These are phyloP conservation scores for Hericium alpestre DNA, from an alignment of 768 basidiomycete species.

Conservation along the genomic window DNA sequence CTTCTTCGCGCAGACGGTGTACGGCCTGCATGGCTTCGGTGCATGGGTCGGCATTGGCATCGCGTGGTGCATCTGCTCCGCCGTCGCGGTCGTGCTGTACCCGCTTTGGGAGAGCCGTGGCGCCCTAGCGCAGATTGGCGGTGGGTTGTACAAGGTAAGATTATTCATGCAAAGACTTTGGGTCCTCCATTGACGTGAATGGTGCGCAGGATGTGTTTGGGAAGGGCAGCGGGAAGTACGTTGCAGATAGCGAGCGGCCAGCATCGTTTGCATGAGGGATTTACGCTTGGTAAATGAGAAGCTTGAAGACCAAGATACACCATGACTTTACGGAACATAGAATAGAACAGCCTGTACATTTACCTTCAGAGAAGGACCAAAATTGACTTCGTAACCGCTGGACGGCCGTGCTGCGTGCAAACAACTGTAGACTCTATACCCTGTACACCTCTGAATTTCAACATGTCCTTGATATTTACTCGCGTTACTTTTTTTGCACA, in stretches of 20 bases:
- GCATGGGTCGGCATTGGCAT: slow-evolving; percentile 80
- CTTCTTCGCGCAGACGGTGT: slow-evolving; percentile 77
- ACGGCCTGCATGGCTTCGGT: slow-evolving; percentile 49
- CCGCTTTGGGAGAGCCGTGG: slow-evolving; percentile 77
- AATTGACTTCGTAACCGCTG: too few species aligned
- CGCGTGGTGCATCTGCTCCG: slow-evolving; percentile 73
- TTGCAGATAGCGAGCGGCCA: background rate
- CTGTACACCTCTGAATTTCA: too few species aligned
- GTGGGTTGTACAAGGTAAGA: slow-evolving; percentile 56
- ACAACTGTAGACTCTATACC: too few species aligned
- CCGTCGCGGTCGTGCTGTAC: slow-evolving; percentile 68
- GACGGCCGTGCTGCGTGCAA: too few species aligned
- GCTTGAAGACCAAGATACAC: too few species aligned
- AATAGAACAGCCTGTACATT: too few species aligned
- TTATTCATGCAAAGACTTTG: background rate
- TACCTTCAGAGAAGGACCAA: too few species aligned
- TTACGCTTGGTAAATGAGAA: too few species aligned
- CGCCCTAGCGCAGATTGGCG: slow-evolving; percentile 47
- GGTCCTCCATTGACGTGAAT: background rate
- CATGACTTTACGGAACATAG: too few species aligned
- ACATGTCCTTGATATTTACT: too few species aligned
- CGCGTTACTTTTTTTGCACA: too few species aligned
- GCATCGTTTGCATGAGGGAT: too few species aligned
- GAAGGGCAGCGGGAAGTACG: background rate
- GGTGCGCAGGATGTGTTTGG: background rate